Percentiles rank a stretch among this genome's conserved stretches.
Evolutionary conservation across 2,329 filamentous ascomycete species (phyloP).

Genomic region (Bipolaris sorokiniana): DNA sequence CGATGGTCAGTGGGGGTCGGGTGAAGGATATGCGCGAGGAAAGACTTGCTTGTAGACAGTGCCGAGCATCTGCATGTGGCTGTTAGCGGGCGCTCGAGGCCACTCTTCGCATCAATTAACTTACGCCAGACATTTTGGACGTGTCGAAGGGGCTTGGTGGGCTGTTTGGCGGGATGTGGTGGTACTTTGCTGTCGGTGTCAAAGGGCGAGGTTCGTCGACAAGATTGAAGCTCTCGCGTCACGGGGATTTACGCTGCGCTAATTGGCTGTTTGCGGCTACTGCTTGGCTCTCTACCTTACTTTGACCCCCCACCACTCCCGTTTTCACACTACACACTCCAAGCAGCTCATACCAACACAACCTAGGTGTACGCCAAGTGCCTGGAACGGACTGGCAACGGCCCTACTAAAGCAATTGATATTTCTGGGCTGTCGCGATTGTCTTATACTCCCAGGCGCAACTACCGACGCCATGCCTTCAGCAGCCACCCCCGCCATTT

Average conservation of each 20-base stretch:
- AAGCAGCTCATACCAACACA: background rate
- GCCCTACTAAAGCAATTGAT: slow-evolving; percentile 2
- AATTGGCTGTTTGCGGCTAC: slow-evolving; percentile 35
- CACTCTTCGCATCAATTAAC: slow-evolving; percentile 41
- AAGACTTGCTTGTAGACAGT: slow-evolving; percentile 61
- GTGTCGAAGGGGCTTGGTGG: slow-evolving; percentile 26
- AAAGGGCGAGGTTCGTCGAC: slow-evolving; percentile 28
- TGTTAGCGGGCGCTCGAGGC: slow-evolving; percentile 32
- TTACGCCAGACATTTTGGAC: slow-evolving; percentile 66
- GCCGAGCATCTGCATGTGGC: slow-evolving; percentile 54
- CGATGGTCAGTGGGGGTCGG: slow-evolving; percentile 38
- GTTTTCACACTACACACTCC: background rate
- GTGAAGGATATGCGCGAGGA: slow-evolving; percentile 24
- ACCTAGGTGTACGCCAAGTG: background rate
- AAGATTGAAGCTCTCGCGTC: slow-evolving; percentile 32
- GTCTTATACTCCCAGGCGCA: slow-evolving; percentile 1
- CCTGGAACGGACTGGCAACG: background rate
- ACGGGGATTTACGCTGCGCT: slow-evolving; percentile 28
- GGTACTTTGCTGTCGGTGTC: slow-evolving; percentile 35
- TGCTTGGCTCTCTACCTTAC: slow-evolving; percentile 13
- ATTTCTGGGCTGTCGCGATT: background rate
- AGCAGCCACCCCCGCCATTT: slow-evolving; percentile 39
- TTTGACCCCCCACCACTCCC: slow-evolving; percentile 15
- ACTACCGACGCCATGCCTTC: slow-evolving; percentile 36
- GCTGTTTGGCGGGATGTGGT: slow-evolving; percentile 32